Evolutionary conservation across 1,284 basidiomycete genomes (phyloP).

Genomic region (Jaminaea rosea): DNA sequence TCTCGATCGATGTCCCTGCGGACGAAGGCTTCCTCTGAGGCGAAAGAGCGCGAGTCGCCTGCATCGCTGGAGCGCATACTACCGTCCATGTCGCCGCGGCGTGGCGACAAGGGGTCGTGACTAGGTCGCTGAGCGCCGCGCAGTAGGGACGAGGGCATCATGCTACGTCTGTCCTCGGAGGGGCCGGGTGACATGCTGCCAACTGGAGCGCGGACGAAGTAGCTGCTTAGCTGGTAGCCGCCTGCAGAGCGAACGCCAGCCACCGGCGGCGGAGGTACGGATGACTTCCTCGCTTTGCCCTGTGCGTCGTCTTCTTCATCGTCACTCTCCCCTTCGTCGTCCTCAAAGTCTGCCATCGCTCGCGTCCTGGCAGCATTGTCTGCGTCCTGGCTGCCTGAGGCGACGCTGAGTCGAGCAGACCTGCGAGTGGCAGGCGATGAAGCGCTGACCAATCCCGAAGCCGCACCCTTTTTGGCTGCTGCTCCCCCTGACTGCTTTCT

Average conservation of each 20-base stretch:
- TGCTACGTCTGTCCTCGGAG: neutral
- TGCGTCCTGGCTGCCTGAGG: neutral
- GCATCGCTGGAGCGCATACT: slow-evolving; percentile 6
- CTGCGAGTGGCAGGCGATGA: neutral
- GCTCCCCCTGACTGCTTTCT: neutral
- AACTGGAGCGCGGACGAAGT: slow-evolving; percentile 2
- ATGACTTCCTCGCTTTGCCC: neutral
- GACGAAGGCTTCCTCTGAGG: slow-evolving; percentile 2
- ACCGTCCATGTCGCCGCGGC: neutral
- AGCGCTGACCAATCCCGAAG: neutral
- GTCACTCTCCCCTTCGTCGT: neutral
- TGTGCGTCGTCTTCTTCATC: neutral
- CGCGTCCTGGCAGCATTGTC: neutral
- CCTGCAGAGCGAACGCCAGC: neutral
- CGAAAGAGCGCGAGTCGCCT: slow-evolving; percentile 4
- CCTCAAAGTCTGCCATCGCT: neutral
- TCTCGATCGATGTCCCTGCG: neutral
- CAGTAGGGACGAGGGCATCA: slow-evolving; percentile 5
- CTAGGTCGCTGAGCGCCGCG: slow-evolving; percentile 6
- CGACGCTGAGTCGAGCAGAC: neutral
- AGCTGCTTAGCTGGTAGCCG: neutral
- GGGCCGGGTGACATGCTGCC: neutral
- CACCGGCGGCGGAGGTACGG: neutral
- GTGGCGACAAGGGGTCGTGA: slow-evolving; percentile 3
- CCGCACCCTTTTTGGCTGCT: too few species aligned